A percentile compares a stretch with the other conserved stretches of the same genome.
phyloP scores from a whole-genome alignment of 2,329 filamentous ascomycete species.

The Diplocarpon mali region DNA sequence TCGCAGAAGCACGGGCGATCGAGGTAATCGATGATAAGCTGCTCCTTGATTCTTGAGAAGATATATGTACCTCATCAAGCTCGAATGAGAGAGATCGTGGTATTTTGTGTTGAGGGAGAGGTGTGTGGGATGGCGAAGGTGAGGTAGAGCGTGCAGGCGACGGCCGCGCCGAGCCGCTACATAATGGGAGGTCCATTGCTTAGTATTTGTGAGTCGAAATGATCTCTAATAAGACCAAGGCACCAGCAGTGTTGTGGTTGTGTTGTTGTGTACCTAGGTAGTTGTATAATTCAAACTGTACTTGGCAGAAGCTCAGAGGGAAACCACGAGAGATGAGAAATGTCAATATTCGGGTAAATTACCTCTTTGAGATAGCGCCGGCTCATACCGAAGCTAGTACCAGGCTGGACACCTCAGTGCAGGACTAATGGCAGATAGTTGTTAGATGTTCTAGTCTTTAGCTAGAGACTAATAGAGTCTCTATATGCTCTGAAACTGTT shows the following conservation, averaged over 20 bases:
- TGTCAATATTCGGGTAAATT: no score
- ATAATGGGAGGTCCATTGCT: background rate
- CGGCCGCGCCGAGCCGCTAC: background rate
- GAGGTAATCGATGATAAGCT: background rate
- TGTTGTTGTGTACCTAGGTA: background rate
- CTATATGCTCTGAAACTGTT: no score
- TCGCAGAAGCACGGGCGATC: background rate
- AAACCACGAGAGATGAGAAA: no score
- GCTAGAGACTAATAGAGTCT: no score
- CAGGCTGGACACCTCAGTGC: no score
- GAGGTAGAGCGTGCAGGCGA: background rate
- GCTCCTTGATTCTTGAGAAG: background rate
- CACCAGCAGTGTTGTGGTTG: background rate
- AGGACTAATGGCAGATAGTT: no score
- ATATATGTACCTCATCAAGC: background rate
- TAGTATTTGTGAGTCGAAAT: background rate
- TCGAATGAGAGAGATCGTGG: background rate
- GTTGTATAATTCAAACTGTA: background rate
- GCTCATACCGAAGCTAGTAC: no score
- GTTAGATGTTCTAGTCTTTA: background rate
- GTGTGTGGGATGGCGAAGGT: background rate
- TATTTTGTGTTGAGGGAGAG: background rate
- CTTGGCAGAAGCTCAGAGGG: no score
- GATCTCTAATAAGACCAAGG: background rate
- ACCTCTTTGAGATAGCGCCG: no score